Evolutionary conservation across 2,329 filamentous ascomycete genomes (phyloP), one percentile per base, ranked within the genome.

Genomic region (Xylaria sp.): DNA sequence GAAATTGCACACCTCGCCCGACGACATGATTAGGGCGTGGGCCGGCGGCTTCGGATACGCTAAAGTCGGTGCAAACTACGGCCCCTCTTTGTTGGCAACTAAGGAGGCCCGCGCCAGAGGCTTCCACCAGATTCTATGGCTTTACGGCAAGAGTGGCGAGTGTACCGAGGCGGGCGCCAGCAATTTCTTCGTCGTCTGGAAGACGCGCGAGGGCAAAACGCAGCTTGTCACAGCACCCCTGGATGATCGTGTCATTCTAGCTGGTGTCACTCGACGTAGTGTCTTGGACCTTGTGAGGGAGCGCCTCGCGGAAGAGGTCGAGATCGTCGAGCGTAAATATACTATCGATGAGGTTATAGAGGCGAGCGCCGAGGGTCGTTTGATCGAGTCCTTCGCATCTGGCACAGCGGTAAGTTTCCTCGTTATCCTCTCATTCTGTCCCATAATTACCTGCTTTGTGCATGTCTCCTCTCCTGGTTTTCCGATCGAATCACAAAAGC

Each of bases 21-120:
- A 94, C 73, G 93, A 97, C 79, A 93, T 91, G 84, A 90, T 97
- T 66, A 91, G 94, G 72, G 94, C 94, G 13, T 98, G 94, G 94
- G 93, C 93, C 23, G 94, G 94, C 69, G 94, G 95, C 10, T 97
- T 97, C 79, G 94, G 94, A 0, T 94, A 92, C 78, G 93, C 94
- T 69, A 98, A 98, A 82, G 88, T 98, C 40, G 94, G 94, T 63
- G 94, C 94, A 69, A 98, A 97, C 84, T 98, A 97, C 80, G 94
- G 94, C 0, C 94, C 94, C 21, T 91, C 88, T 23, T 85, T 98
- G 63, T 85, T 93, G 63, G 92, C 93, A 3, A 94, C 94, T 58
- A 86, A 86, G 21, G 92, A 94, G 79, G 94, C 94, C 2, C 84
- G 90, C 65, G 83, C 83, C 12, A 82, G 87, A 48, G 94, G 95